Percentiles rank a stretch among this genome's conserved stretches.
These are phyloP conservation scores for Xanthoceras sorbifolium DNA, from an alignment of 345 rosid species.

Conservation along the genomic window DNA sequence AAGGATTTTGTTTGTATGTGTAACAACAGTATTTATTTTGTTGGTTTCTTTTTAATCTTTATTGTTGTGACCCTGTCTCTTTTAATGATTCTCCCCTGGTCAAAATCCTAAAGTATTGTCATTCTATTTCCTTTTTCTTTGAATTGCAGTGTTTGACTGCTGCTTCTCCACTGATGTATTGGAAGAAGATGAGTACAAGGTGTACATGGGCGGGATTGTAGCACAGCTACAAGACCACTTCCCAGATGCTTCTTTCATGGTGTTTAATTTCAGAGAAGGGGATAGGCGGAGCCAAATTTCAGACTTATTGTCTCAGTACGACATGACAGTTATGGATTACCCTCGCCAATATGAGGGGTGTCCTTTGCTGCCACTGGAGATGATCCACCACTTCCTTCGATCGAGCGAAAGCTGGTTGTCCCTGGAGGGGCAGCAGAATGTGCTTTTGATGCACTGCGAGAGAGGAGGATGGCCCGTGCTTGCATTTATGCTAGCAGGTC, in stretches of 20 bases:
- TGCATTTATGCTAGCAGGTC: constrained; percentile 96
- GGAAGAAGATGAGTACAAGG: constrained; percentile 93
- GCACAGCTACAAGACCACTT: constrained; percentile 92
- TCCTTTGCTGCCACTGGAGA: constrained; percentile 85
- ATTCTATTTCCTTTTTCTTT: neutral
- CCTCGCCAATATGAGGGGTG: constrained; percentile 92
- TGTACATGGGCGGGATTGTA: constrained; percentile 91
- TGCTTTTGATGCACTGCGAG: constrained; percentile 93
- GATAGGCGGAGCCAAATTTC: constrained; percentile 87
- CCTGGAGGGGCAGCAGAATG: constrained; percentile 91
- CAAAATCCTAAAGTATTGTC: neutral
- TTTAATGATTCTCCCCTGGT: neutral
- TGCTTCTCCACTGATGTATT: constrained; percentile 94
- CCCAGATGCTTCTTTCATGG: constrained; percentile 98
- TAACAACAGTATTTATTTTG: neutral
- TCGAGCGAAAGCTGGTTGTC: constrained; percentile 97
- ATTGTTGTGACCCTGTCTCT: neutral
- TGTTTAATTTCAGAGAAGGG: constrained; percentile 94
- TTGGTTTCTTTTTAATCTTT: neutral
- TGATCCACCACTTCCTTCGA: constrained; percentile 89
- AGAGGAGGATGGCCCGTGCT: constrained; percentile 98
- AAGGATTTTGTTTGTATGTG: neutral
- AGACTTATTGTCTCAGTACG: constrained; percentile 80
- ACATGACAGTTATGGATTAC: constrained; percentile 99
- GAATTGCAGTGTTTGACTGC: constrained; percentile 87